Base-by-base conservation (phyloP, 257 asterid species). In the Nicotiana tabacum region DNA sequence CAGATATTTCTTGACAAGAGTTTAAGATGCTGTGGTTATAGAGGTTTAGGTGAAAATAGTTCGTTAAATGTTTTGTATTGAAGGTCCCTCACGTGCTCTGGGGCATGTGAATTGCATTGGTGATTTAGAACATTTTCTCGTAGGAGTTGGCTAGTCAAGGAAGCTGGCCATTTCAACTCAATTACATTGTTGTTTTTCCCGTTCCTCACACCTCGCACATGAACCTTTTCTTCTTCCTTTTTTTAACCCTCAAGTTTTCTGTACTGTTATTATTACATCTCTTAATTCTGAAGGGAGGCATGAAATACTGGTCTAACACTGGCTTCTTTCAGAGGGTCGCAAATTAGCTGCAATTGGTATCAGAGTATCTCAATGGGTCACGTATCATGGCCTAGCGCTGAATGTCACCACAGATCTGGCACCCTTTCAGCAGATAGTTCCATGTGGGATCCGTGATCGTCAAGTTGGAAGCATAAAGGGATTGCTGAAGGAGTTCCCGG, bases 301-400 rank as follows among this genome's bases (percentile, higher is more conserved):
- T 48, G 79, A 2, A 48, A 48, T 24, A 24, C 4, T 72, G 39
- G 9, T 74, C 80, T 4, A 48, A 74, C 80, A 48, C 37, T 35
- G 76, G 6, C 66, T 77, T 48, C 48, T 62, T 89, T 83, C 93
- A 96, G 99, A 93, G 77, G 84, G 91, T 55, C 48, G 65, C 83
- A 96, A 94, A 89, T 43, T 96, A 85, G 98, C 97, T 46, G 99
- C 98, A 43, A 89, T 94, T 29, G 99, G 98, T 37, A 85, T 96
- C 33, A 90, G 87, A 89, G 98, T 90, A 27, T 90, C 97, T 0
- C 88, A 84, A 56, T 94, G 99, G 97, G 90, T 94, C 78, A 82
- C 98, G 6, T 92, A 84, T 87, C 99, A 94, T 84, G 98, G 98
- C 32, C 68, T 96, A 86, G 96, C 97, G 24, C 89, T 94, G 85